Evolutionary conservation across 495 filamentous ascomycete species (phyloP).

Genomic region (Venustampulla echinocandica): DNA sequence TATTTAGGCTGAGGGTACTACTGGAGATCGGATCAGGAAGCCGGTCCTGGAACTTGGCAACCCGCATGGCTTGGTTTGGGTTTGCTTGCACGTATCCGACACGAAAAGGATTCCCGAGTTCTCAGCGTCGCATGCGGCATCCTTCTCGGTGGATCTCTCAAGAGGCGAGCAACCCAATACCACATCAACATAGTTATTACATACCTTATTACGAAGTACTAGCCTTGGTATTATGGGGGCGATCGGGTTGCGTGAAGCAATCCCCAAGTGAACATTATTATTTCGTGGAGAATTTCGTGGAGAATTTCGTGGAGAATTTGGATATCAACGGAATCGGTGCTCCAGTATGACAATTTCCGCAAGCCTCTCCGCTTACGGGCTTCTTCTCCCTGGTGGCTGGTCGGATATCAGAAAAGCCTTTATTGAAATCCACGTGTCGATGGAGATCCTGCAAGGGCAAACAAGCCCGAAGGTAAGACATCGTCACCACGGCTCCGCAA

Average conservation of each 20-base stretch:
- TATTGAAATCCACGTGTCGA: neutral
- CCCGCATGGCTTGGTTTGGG: neutral
- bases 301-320: too few species aligned
- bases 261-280: too few species aligned
- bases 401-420: neutral
- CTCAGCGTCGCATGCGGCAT: neutral
- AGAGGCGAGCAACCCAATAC: too few species aligned
- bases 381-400: neutral
- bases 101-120: neutral
- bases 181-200: too few species aligned
- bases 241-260: too few species aligned
- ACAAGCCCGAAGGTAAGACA: neutral
- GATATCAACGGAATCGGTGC: too few species aligned
- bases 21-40: neutral
- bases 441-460: constrained; percentile 1
- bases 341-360: too few species aligned
- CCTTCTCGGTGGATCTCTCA: too few species aligned
- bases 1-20: neutral
- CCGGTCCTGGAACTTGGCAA: neutral
- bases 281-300: too few species aligned
- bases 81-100: neutral
- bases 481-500: too few species aligned
- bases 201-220: too few species aligned
- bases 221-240: too few species aligned
- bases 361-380: neutral